phyloP scores from a whole-genome alignment of 176 grass and related monocot species.

The barley (Hordeum vulgare) region MorexV3_pseudomolecules_assembly NC_058524.1:598830320-598830819 shows the following conservation, averaged over 20 bases:
- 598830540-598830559: neutral
- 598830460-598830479: neutral
- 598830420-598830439: neutral
- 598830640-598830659: neutral
- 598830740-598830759: neutral
- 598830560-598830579: neutral
- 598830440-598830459: neutral
- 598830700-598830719: neutral
- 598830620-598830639: neutral
- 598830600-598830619: neutral
- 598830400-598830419: constrained; percentile 17
- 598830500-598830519: neutral
- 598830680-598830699: neutral
- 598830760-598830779: neutral
- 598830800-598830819: neutral
- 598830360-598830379: constrained; percentile 99
- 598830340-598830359: constrained; percentile 99
- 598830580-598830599: neutral
- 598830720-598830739: neutral
- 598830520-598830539: neutral
- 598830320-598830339: constrained; percentile 98
- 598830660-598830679: neutral
- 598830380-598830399: constrained; percentile 85
- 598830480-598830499: neutral
- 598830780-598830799: neutral